Conservation (phyloP, 768 basidiomycete species). For the Pulveroboletus sp. region DNA sequence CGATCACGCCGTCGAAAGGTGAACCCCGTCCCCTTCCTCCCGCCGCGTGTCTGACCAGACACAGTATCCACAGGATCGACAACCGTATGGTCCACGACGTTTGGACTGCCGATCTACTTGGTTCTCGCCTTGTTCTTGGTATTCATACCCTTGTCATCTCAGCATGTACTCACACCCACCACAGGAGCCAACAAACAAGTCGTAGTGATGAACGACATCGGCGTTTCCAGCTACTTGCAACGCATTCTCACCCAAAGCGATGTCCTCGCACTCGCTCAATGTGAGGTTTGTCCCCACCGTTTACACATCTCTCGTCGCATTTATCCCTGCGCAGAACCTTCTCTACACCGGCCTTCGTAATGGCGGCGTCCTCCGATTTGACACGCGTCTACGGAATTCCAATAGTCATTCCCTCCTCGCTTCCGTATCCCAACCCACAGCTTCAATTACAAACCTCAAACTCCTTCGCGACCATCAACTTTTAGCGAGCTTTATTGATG, state of each 20-base stretch:
- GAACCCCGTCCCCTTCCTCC: slow-evolving; percentile 8
- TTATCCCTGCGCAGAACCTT: slow-evolving; percentile 35
- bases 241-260: slow-evolving; percentile 56
- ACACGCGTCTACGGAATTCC: slow-evolving; percentile 43
- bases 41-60: background rate
- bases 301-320: background rate
- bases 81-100: slow-evolving; percentile 49
- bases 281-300: slow-evolving; percentile 36
- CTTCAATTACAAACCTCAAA: slow-evolving; percentile 55
- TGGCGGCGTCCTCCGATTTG: slow-evolving; percentile 56
- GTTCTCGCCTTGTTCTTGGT: slow-evolving; percentile 54
- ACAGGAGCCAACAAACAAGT: slow-evolving; percentile 55
- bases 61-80: slow-evolving; percentile 30
- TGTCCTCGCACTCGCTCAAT: slow-evolving; percentile 58
- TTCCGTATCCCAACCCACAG: slow-evolving; percentile 31
- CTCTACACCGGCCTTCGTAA: slow-evolving; percentile 61
- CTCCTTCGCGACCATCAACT: slow-evolving; percentile 50
- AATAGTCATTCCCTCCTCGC: slow-evolving; percentile 41
- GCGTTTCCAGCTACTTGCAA: slow-evolving; percentile 33
- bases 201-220: slow-evolving; percentile 51
- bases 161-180: background rate
- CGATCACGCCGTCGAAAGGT: slow-evolving; percentile 42
- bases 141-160: background rate
- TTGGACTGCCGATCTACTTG: slow-evolving; percentile 52
- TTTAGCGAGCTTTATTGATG: slow-evolving; percentile 56